phyloP scores from a whole-genome alignment of 2,329 filamentous ascomycete species.

The Colletotrichum sp. region DNA sequence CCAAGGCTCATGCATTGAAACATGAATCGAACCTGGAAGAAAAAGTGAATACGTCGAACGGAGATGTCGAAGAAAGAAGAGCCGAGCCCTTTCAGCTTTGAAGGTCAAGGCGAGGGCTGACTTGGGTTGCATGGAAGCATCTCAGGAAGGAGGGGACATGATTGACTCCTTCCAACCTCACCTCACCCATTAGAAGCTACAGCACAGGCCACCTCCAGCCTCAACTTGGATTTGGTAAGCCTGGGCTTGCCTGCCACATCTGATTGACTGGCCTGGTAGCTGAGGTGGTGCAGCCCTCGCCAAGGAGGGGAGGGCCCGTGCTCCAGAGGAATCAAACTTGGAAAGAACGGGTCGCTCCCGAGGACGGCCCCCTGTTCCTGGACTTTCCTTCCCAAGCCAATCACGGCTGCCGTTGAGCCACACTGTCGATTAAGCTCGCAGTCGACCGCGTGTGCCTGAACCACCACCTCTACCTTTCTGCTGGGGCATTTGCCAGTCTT shows the following conservation, averaged over 20 bases:
- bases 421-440: conserved; percentile 15
- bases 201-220: neutral
- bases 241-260: neutral
- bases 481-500: neutral
- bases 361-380: neutral
- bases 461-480: neutral
- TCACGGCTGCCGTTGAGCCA: neutral
- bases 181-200: neutral
- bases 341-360: conserved; percentile 20
- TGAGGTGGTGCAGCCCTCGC: neutral
- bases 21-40: neutral
- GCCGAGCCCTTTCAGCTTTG: neutral
- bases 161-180: neutral
- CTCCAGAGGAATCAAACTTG: neutral
- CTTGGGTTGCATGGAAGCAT: neutral
- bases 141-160: neutral
- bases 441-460: conserved; percentile 16
- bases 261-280: neutral
- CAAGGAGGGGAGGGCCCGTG: neutral
- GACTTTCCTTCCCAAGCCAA: neutral
- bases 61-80: neutral
- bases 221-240: neutral
- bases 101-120: neutral
- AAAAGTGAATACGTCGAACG: neutral
- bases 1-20: neutral